Percentiles rank a stretch among this genome's conserved stretches.
Conservation (phyloP, 176 grass and related monocot genomes). For the Phoenix roebelenii region DNA sequence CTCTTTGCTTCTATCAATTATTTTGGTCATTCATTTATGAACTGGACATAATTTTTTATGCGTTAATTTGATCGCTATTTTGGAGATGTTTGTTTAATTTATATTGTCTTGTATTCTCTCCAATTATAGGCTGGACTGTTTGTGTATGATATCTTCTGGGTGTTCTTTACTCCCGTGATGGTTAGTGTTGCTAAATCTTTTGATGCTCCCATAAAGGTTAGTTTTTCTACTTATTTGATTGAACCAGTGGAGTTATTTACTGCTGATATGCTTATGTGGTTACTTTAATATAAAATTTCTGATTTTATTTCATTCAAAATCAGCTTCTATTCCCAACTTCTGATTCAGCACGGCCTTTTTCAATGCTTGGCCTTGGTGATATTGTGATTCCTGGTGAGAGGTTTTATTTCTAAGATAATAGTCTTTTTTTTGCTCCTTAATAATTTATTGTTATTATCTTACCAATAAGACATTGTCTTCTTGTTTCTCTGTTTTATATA, state of each 20-base stretch:
- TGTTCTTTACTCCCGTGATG: constrained; percentile 97
- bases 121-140: constrained; percentile 58
- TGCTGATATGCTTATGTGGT: background rate
- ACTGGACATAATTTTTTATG: too few species aligned
- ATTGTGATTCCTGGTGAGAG: constrained; percentile 83
- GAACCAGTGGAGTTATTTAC: background rate
- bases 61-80: too few species aligned
- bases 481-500: too few species aligned
- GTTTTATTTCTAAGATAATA: background rate
- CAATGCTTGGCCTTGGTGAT: constrained; percentile 98
- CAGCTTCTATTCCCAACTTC: constrained; percentile 86
- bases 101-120: too few species aligned
- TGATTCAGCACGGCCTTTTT: constrained; percentile 68
- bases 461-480: too few species aligned
- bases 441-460: too few species aligned
- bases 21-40: too few species aligned
- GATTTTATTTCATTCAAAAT: background rate
- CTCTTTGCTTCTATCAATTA: too few species aligned
- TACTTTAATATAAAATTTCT: background rate
- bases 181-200: constrained; percentile 98
- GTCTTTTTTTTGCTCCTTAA: too few species aligned
- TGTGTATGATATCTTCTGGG: constrained; percentile 98
- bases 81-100: too few species aligned
- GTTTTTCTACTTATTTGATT: background rate
- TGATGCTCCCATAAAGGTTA: constrained; percentile 95